A percentile compares a stretch with the other conserved stretches of the same genome.
Evolutionary conservation across 306 rosid species (phyloP).

Genomic region (Betula pendula): DNA sequence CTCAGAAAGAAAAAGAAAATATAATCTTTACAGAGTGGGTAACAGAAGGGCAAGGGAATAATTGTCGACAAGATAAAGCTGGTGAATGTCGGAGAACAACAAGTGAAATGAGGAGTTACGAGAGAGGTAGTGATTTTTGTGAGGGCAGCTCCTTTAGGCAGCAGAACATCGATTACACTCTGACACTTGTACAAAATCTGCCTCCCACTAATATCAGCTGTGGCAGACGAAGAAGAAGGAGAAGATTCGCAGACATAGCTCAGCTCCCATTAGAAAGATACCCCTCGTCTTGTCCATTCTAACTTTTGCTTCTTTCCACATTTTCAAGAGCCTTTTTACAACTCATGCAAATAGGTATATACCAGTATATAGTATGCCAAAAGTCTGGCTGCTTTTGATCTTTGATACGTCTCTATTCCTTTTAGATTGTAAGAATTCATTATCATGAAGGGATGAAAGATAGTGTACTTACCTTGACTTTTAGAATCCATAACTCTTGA

Average conservation of each 20-base stretch:
- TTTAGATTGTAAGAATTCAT: no score
- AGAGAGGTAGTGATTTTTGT: no score
- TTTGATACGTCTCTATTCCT: no score
- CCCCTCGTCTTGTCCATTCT: neutral
- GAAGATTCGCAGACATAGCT: neutral
- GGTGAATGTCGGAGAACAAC: neutral
- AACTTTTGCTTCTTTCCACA: neutral
- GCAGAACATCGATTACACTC: neutral
- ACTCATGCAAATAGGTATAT: no score
- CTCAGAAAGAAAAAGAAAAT: no score
- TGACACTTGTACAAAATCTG: neutral
- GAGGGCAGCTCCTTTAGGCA: no score
- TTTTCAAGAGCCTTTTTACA: no score
- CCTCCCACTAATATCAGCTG: neutral
- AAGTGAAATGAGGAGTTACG: neutral
- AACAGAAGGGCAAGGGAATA: neutral
- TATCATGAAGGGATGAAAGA: no score
- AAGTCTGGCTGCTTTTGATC: no score
- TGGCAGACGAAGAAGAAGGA: slow-evolving; percentile 1
- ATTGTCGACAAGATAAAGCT: neutral
- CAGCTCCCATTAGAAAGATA: neutral
- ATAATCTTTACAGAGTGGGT: neutral
- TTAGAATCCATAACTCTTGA: no score
- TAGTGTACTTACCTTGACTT: no score
- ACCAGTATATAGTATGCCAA: no score